Percentiles rank a stretch among this genome's conserved stretches.
Conservation (phyloP, 2,329 filamentous ascomycete genomes). For the Botrytis porri region DNA sequence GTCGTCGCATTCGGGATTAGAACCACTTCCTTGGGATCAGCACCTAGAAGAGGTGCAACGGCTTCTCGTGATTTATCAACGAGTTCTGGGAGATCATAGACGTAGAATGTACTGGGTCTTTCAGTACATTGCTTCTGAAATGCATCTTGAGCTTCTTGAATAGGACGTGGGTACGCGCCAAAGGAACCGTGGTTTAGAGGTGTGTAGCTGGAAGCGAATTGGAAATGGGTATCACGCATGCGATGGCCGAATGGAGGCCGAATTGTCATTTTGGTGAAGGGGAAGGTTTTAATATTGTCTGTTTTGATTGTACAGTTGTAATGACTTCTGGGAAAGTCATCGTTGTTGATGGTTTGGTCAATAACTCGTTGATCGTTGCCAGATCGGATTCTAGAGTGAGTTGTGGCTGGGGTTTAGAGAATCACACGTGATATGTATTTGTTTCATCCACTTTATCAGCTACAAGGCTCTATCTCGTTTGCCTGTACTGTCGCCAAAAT, state of each 20-base stretch:
- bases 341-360: neutral
- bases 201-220: constrained; percentile 30
- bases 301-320: neutral
- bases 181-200: constrained; percentile 60
- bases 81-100: constrained; percentile 59
- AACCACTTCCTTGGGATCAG: constrained; percentile 63
- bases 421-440: neutral
- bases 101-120: constrained; percentile 71
- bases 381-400: neutral
- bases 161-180: constrained; percentile 64
- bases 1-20: constrained; percentile 79
- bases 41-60: constrained; percentile 64
- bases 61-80: constrained; percentile 63
- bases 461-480: no score
- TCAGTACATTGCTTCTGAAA: constrained; percentile 64
- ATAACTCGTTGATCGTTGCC: neutral
- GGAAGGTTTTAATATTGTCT: neutral
- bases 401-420: neutral
- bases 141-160: constrained; percentile 61
- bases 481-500: no score
- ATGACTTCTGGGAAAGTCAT: neutral
- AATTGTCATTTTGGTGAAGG: neutral
- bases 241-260: constrained; percentile 28
- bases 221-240: constrained; percentile 30
- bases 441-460: neutral